Base-by-base conservation (phyloP, 495 filamentous ascomycete genomes). In the Aspergillus mulundensis region DNA sequence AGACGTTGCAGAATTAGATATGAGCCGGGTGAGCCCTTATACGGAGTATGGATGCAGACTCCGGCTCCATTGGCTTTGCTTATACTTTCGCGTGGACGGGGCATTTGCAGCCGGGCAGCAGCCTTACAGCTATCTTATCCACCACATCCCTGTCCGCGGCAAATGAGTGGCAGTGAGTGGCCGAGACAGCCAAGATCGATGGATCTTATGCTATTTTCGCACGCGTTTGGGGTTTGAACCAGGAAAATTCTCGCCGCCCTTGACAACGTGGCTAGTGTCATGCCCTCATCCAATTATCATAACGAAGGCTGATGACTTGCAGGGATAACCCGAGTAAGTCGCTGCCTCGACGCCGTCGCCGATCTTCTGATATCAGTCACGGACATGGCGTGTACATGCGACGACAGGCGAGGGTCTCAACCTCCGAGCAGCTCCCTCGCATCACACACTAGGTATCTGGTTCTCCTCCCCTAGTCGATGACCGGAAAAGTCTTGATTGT, bases 301-400 rank as follows among this genome's bases (percentile, higher is more conserved):
- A 30, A 3, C 20, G 34, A 15, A 30, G 30, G 1, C n/a, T 52
- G 10, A 32, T 46, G 38, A 23, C 38, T 15, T 40, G 56, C 49
- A 62, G 56, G 60, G 60, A 53, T 59, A 41, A 46, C 43, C 53
- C 54, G 44, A 21, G 61, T 47, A n/a, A 12, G 12, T 54, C 50
- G 48, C 43, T 36, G 38, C 19, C 36, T 50, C 46, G 43, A 53
- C 39, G 23, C 28, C 25, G 30, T 48, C 48, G 41, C 28, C 57
- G 58, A 61, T 61, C 49, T 28, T 25, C 52, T 60, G 58, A 53
- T 61, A 53, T 53, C 49, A 57, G 49, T 53, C 15, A 38, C 15
- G 34, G 32, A 21, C 30, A 5, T n/a, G 11, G 24, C 23, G n/a
- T n/a, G n/a, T n/a, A n/a, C n/a, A n/a, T n/a, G 4, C 25, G 25